Evolutionary conservation across 2,329 filamentous ascomycete genomes (phyloP), one percentile per base, ranked within the genome.

Genomic region (Scedosporium dehoogii): DNA sequence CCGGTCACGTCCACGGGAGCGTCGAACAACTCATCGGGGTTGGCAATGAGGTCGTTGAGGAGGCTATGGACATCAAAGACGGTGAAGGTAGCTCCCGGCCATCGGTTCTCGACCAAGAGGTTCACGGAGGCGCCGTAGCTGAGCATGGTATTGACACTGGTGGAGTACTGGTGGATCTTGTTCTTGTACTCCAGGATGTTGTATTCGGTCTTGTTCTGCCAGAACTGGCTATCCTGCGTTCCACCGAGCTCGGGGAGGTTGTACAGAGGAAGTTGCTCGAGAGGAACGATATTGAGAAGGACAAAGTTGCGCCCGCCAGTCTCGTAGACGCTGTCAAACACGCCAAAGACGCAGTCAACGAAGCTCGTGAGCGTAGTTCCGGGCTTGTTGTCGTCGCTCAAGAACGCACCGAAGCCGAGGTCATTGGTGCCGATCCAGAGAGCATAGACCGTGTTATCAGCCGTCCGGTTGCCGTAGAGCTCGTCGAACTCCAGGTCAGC

Each of bases 371-470:
- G 79, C 1, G 82, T 86, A 25, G 84, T 85, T 12, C 80, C 82
- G 0, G 75, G 67, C 4, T 80, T 72, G 70, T 91, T 86, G 25
- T 78, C 79, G 69, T 91, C 87, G 4, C 81, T 84, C 38, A 92
- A 71, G 69, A 92, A 88, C 7, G 81, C 87, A 60, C 79, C 73
- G 63, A 77, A 79, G 23, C 89, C 89, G 9, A 93, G 76, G 69
- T 94, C 90, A 70, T 93, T 93, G 25, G 89, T 92, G 3, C 90
- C 90, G 68, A 92, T 91, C 88, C 88, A 92, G 59, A 92, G 81
- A 1, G 85, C 80, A 69, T 91, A 92, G 2, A 90, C 85, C 0
- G 88, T 90, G 65, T 86, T 85, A 33, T 82, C 73, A 1, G 79
- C 67, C 2, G 76, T 78, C 56, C 79, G 73, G 65, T 77, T 68